These are phyloP conservation scores for Cladobotryum mycophilum DNA, from an alignment of 2,329 filamentous ascomycete species.

Conservation along the genomic window DNA sequence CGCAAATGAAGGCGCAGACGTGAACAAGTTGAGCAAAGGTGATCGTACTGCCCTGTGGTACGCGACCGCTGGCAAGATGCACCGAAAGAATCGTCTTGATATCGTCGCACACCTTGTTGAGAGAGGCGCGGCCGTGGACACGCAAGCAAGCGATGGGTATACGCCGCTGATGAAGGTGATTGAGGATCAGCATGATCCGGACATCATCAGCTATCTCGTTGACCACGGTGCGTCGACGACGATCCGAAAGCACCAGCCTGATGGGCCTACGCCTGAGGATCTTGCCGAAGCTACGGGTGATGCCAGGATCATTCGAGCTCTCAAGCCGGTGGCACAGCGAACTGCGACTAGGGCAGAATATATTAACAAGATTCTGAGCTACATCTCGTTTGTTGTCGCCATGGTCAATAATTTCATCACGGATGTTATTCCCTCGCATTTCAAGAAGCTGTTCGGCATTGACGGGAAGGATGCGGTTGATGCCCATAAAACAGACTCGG, in stretches of 20 bases:
- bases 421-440: no score
- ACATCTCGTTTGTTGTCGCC: not conserved
- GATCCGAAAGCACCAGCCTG: not conserved
- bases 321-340: not conserved
- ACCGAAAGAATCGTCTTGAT: not conserved
- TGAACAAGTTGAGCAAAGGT: constrained; percentile 1
- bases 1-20: not conserved
- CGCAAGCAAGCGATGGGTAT: not conserved
- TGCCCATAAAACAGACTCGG: no score
- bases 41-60: constrained; percentile 4
- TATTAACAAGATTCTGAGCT: not conserved
- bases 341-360: not conserved
- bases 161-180: constrained; percentile 5
- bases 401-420: not conserved
- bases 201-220: not conserved
- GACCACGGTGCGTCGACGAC: not conserved
- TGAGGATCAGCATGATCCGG: constrained; percentile 1
- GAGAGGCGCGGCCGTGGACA: not conserved
- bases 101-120: not conserved
- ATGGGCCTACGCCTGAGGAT: not conserved
- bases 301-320: not conserved
- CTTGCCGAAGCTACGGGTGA: not conserved
- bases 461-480: no score
- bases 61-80: not conserved
- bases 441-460: no score